phyloP scores from a whole-genome alignment of 2,329 filamentous ascomycete genomes.

The Fusarium sp. region DNA sequence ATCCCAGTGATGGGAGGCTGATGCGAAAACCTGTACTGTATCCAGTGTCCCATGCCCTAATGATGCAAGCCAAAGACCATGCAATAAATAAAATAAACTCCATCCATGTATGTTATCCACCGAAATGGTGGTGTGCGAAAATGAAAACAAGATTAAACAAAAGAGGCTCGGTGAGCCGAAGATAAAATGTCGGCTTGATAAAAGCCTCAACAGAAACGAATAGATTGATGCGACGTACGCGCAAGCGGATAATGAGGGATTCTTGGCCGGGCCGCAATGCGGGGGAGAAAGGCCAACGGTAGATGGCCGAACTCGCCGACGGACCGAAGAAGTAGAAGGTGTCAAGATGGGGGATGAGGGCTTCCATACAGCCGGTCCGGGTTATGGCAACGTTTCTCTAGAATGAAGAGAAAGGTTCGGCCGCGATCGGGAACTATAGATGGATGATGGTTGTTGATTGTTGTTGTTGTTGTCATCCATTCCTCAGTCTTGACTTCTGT shows the following conservation, averaged over 20 bases:
- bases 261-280: conserved; percentile 22
- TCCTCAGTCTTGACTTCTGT: conserved; percentile 18
- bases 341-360: conserved; percentile 7
- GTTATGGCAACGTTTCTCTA: conserved; percentile 8
- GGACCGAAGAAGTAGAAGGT: conserved; percentile 16
- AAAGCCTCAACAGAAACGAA: conserved; percentile 26
- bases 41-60: conserved; percentile 25
- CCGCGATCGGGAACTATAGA: conserved; percentile 33
- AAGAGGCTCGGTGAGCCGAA: conserved; percentile 12
- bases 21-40: conserved; percentile 31
- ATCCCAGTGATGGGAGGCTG: conserved; percentile 39
- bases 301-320: conserved; percentile 31
- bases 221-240: neutral
- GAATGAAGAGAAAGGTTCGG: conserved; percentile 14
- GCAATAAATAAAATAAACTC: conserved; percentile 28
- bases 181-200: conserved; percentile 20
- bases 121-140: conserved; percentile 18
- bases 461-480: conserved; percentile 36
- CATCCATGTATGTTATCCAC: conserved; percentile 30
- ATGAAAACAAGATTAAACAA: conserved; percentile 24
- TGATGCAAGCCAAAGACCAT: conserved; percentile 16
- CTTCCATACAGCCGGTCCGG: conserved; percentile 33
- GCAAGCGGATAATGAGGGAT: conserved; percentile 9
- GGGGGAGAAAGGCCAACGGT: conserved; percentile 20
- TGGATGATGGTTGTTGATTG: conserved; percentile 25